Conservation (phyloP, 805 yeast genomes). For the Cyberlindnera saturnus region DNA sequence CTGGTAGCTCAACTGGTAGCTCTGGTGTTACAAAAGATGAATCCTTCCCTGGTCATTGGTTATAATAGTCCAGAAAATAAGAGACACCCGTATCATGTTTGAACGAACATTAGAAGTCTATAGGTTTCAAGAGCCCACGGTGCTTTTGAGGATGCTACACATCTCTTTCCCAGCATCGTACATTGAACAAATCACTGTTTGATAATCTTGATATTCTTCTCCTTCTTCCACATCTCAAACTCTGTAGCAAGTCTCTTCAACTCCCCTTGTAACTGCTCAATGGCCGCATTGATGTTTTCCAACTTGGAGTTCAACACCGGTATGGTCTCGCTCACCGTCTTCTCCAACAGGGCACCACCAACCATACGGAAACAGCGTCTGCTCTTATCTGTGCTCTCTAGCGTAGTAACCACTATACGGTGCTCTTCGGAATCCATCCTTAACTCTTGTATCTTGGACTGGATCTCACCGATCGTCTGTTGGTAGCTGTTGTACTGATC, state of each 20-base stretch:
- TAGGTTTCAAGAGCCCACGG: too few species aligned
- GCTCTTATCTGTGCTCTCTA: slow-evolving; percentile 42
- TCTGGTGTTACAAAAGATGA: too few species aligned
- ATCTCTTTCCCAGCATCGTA: too few species aligned
- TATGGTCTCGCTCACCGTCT: slow-evolving; percentile 69
- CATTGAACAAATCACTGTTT: slow-evolving; percentile 9
- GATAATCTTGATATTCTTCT: slow-evolving; percentile 29
- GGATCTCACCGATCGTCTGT: slow-evolving; percentile 39
- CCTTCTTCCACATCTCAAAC: slow-evolving; percentile 38
- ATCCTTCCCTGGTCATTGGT: too few species aligned
- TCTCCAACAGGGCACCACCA: slow-evolving; percentile 86
- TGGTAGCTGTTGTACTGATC: slow-evolving; percentile 46
- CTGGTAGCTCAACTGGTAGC: too few species aligned
- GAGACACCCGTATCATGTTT: too few species aligned
- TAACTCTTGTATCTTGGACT: slow-evolving; percentile 40
- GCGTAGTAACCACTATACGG: slow-evolving; percentile 53
- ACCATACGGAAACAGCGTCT: slow-evolving; percentile 90
- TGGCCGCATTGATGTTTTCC: slow-evolving; percentile 36
- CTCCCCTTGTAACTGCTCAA: slow-evolving; percentile 29
- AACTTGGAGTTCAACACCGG: slow-evolving; percentile 55
- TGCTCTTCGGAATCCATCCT: slow-evolving; percentile 43
- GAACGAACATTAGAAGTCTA: too few species aligned
- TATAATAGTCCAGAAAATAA: too few species aligned
- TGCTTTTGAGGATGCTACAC: too few species aligned
- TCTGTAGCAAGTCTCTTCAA: slow-evolving; percentile 28